Conservation (phyloP, 352 stramenopile species). For the Achlya hypogyna region DNA sequence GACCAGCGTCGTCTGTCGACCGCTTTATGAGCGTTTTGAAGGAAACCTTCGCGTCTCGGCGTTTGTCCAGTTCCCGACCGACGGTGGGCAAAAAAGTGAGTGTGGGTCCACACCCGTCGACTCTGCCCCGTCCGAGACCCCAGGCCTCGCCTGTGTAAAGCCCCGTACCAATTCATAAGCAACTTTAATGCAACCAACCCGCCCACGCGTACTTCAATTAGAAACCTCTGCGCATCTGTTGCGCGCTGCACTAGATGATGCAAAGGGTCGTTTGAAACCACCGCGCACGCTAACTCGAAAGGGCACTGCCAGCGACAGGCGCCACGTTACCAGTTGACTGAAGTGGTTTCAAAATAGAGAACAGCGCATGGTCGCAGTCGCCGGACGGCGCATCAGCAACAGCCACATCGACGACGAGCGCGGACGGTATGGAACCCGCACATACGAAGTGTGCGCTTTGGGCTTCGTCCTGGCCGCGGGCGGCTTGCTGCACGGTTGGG, state of each 20-base stretch:
- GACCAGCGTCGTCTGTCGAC: neutral
- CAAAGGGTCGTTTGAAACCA: too few relatives aligned
- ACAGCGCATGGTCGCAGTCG: neutral
- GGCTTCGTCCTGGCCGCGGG: neutral
- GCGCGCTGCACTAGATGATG: too few relatives aligned
- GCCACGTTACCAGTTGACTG: too few relatives aligned
- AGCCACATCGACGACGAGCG: neutral
- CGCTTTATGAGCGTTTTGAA: neutral
- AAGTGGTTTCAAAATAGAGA: too few relatives aligned
- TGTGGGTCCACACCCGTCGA: neutral
- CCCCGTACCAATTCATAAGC: too few relatives aligned
- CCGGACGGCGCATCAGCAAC: neutral
- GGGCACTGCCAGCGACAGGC: too few relatives aligned
- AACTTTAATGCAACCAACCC: too few relatives aligned
- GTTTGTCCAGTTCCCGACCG: too few relatives aligned
- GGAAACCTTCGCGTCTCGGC: neutral
- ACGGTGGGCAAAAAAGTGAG: neutral
- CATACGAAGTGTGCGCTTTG: neutral
- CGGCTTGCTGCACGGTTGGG: neutral
- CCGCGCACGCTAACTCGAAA: too few relatives aligned
- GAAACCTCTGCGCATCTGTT: too few relatives aligned
- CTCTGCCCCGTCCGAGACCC: neutral
- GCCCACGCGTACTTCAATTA: too few relatives aligned
- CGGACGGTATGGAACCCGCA: neutral
- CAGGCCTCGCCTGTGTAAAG: too few relatives aligned